Base-by-base conservation (phyloP, 768 basidiomycete species). In the Termitomyces heimii region DNA sequence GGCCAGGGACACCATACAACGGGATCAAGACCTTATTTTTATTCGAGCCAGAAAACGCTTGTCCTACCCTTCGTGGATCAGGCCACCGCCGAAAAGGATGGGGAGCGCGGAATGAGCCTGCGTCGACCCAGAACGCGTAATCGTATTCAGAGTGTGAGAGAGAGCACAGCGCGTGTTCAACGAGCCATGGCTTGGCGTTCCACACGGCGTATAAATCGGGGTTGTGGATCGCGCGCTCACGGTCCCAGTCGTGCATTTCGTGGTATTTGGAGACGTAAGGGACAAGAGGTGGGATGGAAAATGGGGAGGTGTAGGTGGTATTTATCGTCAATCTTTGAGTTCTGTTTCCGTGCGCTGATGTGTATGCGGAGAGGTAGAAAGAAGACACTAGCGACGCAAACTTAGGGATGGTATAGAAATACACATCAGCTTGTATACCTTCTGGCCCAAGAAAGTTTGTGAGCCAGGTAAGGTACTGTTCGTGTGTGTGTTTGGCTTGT, bases 81-180 rank as follows among this genome's bases (percentile, higher is more conserved):
- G 82, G 83, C 83, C 83, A 85, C n/a, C 37, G 43, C 4, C 55
- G 55, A 62, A 78, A 84, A 13, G 58, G 57, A 66, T 83, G 80
- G 0, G 69, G 62, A 20, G 65, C 54, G 14, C 81, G 65, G 61
- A 85, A 82, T 58, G 79, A 78, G 7, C 79, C 82, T 2, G 82
- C 81, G 60, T 84, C 82, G 35, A 69, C 74, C 83, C 82, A 85
- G 59, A 85, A 84, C 1, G 75, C 79, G 66, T 81, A 84, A 24
- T 80, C 75, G 57, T 80, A 83, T n/a, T 58, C 31, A 18, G 16
- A 26, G 49, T 58, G 43, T 68, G 56, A 6, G 69, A 70, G 35
- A 64, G 60, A 77, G 60, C 6, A 14, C 4, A 53, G 20, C 2
- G 75, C 82, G 40, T 76, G 69, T 31, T 75, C 67, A 39, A 84